Evolutionary conservation across 768 basidiomycete genomes (phyloP), one percentile per base, ranked within the genome.

Genomic region (Pisolithus sp.): DNA sequence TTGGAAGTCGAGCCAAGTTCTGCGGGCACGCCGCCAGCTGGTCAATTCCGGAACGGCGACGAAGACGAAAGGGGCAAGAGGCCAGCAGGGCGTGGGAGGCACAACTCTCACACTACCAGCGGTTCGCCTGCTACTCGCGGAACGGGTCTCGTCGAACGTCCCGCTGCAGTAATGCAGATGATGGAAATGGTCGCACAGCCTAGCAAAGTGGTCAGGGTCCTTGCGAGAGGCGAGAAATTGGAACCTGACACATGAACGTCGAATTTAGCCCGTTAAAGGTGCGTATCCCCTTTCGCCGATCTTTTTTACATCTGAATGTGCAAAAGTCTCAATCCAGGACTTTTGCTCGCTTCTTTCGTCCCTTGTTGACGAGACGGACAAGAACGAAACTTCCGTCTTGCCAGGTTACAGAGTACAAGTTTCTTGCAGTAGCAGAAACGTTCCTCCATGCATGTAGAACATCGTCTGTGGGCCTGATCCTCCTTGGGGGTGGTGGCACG

Each of bases 211-310:
- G 82, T 91, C 31, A 75, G 88, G 23, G 84, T 92, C 26, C 79
- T 92, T 53, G 86, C 89, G 2, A 80, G 89, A 12, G 89, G 89
- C 30, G 89, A 92, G 76, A 89, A 90, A 67, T 68, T 92, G 49
- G 88, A 92, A 40, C 79, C 78, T 37, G 72, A 66, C 42, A 55
- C 67, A 3, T 70, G 57, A 60, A 7, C 23, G 3, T 43, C 17
- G 28, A 28, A 21, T 24, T 31, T 34, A 13, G 7, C 5, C 42
- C 24, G 37, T 48, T 56, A 59, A 59, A 57, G 64, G 23, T 47
- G 9, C 8, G 23, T 31, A 12, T 9, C 46, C 17, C 28, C 46
- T 6, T 20, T 15, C 7, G 12, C 37, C 12, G 12, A 10, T 31
- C 46, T 34, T 10, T 5, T 17, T 12, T 20, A 21, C n/a, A n/a